These are phyloP conservation scores for Podospora pseudopauciseta DNA, from an alignment of 495 filamentous ascomycete genomes.

Conservation along the genomic window DNA sequence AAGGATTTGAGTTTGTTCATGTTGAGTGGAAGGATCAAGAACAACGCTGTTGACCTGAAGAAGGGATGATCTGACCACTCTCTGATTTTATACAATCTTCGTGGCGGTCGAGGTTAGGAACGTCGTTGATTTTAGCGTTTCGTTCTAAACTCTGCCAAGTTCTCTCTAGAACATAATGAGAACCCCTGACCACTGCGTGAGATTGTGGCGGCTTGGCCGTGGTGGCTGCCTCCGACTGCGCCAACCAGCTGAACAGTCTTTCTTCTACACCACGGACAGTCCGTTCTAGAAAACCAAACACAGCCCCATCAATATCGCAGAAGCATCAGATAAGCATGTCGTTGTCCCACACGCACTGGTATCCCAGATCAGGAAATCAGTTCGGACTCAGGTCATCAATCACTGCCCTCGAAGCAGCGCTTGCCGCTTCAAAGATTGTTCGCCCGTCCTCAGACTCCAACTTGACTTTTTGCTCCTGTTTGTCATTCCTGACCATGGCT, in stretches of 20 bases:
- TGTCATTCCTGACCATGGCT: neutral
- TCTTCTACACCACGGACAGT: neutral
- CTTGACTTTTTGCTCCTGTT: conserved; percentile 9
- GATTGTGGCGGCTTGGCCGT: neutral
- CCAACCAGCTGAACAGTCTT: neutral
- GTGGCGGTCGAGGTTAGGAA: neutral
- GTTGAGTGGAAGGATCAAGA: neutral
- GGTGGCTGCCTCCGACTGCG: neutral
- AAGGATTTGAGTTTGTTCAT: conserved; percentile 1
- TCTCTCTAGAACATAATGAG: neutral
- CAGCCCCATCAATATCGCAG: neutral
- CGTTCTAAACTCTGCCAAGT: neutral
- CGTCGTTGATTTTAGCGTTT: neutral
- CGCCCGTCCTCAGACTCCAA: neutral
- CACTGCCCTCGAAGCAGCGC: neutral
- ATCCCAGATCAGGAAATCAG: neutral
- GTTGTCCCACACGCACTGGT: neutral
- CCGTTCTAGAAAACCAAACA: neutral
- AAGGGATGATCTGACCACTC: neutral
- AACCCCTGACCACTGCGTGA: neutral
- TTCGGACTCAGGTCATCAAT: neutral
- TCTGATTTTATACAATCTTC: neutral
- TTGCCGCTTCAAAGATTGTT: neutral
- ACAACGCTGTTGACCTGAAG: neutral
- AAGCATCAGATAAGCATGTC: neutral